phyloP scores from a whole-genome alignment of 2,329 filamentous ascomycete species.

The Rutstroemia sp. region DNA sequence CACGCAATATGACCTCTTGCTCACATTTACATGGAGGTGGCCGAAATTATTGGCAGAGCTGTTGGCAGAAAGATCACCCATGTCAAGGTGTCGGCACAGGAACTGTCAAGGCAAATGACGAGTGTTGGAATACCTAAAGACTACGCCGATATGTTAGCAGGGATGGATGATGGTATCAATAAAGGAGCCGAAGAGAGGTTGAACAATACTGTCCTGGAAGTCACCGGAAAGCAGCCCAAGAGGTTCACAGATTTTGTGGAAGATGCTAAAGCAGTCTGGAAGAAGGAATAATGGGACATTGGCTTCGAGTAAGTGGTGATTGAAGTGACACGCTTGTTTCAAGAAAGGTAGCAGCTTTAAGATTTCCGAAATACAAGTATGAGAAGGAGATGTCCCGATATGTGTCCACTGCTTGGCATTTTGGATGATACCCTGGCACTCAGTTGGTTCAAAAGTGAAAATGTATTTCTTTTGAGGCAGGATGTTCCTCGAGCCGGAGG shows the following conservation, averaged over 20 bases:
- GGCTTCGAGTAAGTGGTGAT: too few relatives aligned
- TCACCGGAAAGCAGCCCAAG: constrained; percentile 11
- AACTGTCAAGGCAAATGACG: constrained; percentile 3
- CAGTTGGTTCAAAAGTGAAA: too few relatives aligned
- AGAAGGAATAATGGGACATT: background rate
- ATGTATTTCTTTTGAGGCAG: too few relatives aligned
- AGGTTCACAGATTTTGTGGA: constrained; percentile 13
- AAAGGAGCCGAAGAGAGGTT: constrained; percentile 11
- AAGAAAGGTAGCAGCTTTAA: too few relatives aligned
- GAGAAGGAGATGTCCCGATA: too few relatives aligned
- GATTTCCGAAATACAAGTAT: too few relatives aligned
- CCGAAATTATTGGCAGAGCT: constrained; percentile 13
- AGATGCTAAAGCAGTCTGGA: constrained; percentile 10
- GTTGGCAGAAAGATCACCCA: constrained; percentile 15
- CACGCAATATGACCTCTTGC: background rate
- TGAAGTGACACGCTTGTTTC: too few relatives aligned
- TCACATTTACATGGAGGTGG: constrained; percentile 6
- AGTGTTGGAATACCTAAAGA: constrained; percentile 9
- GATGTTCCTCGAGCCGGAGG: too few relatives aligned
- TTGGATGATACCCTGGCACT: too few relatives aligned
- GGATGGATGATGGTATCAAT: constrained; percentile 6
- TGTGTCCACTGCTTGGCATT: too few relatives aligned
- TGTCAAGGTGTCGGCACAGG: constrained; percentile 11
- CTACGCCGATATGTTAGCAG: constrained; percentile 10
- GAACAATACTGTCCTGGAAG: constrained; percentile 11